phyloP scores from a whole-genome alignment of 225 moss, liverwort and hornwort species.

The Thuidium tamariscinum region DNA sequence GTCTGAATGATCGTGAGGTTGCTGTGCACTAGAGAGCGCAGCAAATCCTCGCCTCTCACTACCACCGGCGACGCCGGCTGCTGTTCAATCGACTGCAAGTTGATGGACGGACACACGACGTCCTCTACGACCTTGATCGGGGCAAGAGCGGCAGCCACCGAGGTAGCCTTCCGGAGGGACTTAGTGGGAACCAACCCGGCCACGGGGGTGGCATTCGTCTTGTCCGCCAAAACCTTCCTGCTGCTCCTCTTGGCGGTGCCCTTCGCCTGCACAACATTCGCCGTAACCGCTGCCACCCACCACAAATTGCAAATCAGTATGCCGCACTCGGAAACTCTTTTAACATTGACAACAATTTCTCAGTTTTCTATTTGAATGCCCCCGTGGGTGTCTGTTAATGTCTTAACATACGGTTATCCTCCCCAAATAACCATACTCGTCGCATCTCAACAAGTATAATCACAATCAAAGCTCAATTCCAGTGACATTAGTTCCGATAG shows the following conservation, averaged over 20 bases:
- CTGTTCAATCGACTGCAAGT: background rate
- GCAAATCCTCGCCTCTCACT: conserved; percentile 15
- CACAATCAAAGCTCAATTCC: background rate
- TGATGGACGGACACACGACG: background rate
- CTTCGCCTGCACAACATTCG: background rate
- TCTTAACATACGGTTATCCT: too few relatives aligned
- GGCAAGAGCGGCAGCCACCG: background rate
- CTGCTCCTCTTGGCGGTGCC: background rate
- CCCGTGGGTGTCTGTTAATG: fast-evolving
- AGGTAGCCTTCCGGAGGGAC: background rate
- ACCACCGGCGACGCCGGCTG: background rate
- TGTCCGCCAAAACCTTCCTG: conserved; percentile 26
- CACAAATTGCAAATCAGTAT: background rate
- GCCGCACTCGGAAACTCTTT: background rate
- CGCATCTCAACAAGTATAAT: background rate
- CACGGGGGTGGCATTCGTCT: background rate
- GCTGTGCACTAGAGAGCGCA: conserved; percentile 22
- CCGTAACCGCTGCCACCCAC: background rate
- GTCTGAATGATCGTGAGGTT: background rate
- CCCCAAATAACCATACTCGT: too few relatives aligned
- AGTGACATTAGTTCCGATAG: too few relatives aligned
- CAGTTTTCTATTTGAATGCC: fast-evolving
- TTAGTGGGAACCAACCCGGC: background rate
- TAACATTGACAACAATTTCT: too few relatives aligned
- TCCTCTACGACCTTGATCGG: background rate